Percentiles rank a stretch among this genome's conserved stretches.
phyloP scores from a whole-genome alignment of 225 moss, liverwort and hornwort species.

The Sphagnum contortum region DNA sequence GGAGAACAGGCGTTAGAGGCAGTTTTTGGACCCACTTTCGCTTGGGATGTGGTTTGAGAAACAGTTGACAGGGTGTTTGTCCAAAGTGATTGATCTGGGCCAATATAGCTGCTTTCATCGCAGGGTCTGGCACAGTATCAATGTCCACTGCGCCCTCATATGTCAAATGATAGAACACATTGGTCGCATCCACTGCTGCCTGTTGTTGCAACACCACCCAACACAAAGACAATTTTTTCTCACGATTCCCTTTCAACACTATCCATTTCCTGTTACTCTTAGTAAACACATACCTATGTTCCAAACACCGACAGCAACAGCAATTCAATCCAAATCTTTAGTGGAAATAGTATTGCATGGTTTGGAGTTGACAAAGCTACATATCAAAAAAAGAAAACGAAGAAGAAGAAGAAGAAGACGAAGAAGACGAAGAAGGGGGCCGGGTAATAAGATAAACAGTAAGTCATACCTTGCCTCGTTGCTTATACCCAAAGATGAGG shows the following conservation, averaged over 20 bases:
- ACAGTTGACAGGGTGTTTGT: constrained; percentile 91
- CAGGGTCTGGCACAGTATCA: constrained; percentile 75
- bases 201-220: constrained; percentile 13
- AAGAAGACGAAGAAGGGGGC: no score
- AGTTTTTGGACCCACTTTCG: constrained; percentile 71
- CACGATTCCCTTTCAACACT: background rate
- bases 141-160: constrained; percentile 98
- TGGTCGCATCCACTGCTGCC: constrained; percentile 97
- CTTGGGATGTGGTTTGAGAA: constrained; percentile 85
- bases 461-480: constrained; percentile 71
- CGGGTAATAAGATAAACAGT: no score
- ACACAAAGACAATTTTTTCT: constrained; percentile 2
- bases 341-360: no score
- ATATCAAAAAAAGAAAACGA: no score
- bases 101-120: constrained; percentile 92
- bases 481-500: constrained; percentile 91
- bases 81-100: constrained; percentile 99
- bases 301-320: background rate
- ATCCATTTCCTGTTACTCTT: background rate
- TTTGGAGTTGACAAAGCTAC: no score
- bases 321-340: no score
- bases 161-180: constrained; percentile 95
- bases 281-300: background rate
- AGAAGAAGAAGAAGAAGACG: no score
- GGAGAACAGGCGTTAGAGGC: constrained; percentile 43